Conservation (phyloP, 2,329 filamentous ascomycete genomes). For the Leptoxyphium fumago region DNA sequence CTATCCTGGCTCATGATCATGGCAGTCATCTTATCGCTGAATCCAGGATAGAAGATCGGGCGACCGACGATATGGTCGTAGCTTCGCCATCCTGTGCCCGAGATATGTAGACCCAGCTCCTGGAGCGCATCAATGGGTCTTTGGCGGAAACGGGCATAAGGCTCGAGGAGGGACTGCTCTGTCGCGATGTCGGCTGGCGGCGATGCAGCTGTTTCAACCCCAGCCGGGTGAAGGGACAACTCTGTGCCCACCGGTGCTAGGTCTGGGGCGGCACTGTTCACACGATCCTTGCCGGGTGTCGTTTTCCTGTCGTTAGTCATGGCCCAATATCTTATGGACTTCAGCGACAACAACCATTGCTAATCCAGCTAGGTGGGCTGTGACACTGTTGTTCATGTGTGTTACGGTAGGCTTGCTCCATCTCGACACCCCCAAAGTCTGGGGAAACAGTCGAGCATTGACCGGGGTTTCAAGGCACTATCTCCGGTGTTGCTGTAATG, state of each 20-base stretch:
- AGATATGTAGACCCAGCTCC: conserved; percentile 85
- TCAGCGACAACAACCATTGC: too few relatives aligned
- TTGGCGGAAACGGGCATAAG: conserved; percentile 75
- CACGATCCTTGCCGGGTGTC: too few relatives aligned
- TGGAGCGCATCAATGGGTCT: conserved; percentile 67
- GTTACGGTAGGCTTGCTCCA: too few relatives aligned
- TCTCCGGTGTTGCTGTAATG: too few relatives aligned
- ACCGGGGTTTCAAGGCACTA: too few relatives aligned
- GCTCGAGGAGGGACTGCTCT: conserved; percentile 59
- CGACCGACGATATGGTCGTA: conserved; percentile 86
- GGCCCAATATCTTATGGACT: too few relatives aligned
- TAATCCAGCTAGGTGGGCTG: too few relatives aligned
- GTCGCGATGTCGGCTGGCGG: conserved; percentile 4
- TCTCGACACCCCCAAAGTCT: too few relatives aligned
- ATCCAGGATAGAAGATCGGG: conserved; percentile 84
- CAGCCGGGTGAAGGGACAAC: conserved; percentile 30
- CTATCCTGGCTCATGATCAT: conserved; percentile 62
- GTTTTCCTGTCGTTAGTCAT: too few relatives aligned
- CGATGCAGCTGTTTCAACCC: conserved; percentile 21
- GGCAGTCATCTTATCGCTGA: conserved; percentile 76
- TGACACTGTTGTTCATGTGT: too few relatives aligned
- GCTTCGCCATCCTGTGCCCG: conserved; percentile 84
- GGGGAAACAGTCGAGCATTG: too few relatives aligned
- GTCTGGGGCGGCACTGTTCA: conserved; percentile 23
- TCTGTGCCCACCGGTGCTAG: conserved; percentile 31